Conservation (phyloP, 2,329 filamentous ascomycete genomes). For the Pseudocercospora musae region DNA sequence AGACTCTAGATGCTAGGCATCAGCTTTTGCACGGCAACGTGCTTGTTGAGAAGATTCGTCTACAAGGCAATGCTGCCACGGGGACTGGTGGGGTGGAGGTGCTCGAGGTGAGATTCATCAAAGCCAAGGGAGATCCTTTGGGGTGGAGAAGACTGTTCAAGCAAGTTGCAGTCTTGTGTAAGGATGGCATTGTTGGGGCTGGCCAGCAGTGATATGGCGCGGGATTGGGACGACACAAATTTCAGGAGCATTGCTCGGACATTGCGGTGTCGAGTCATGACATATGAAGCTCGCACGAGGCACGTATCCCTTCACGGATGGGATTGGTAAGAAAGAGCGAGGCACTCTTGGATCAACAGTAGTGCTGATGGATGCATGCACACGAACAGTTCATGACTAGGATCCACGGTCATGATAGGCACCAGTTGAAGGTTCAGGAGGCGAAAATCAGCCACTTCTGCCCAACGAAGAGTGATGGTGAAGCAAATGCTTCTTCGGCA, state of each 20-base stretch:
- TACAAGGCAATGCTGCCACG: constrained; percentile 31
- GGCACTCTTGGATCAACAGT: neutral
- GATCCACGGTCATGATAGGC: neutral
- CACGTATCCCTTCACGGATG: neutral
- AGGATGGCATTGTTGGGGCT: constrained; percentile 63
- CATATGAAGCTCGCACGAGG: neutral
- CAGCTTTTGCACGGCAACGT: constrained; percentile 74
- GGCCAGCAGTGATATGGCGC: neutral
- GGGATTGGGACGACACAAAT: neutral
- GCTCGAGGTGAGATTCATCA: constrained; percentile 85
- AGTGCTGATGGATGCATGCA: neutral
- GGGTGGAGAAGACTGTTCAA: constrained; percentile 98
- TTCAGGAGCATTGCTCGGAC: neutral
- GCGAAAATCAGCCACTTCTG: neutral
- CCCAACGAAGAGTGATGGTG: neutral
- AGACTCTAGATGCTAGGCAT: constrained; percentile 67
- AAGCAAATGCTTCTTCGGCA: neutral
- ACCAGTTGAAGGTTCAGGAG: too few relatives aligned
- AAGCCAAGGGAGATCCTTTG: constrained; percentile 90
- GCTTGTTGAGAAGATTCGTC: constrained; percentile 63
- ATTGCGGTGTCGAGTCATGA: neutral
- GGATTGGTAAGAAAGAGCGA: neutral
- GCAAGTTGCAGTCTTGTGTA: constrained; percentile 82
- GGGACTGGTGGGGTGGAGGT: constrained; percentile 51
- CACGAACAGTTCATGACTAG: neutral